Base-by-base conservation (phyloP, 345 rosid genomes). In the Lepidium didymum region DNA sequence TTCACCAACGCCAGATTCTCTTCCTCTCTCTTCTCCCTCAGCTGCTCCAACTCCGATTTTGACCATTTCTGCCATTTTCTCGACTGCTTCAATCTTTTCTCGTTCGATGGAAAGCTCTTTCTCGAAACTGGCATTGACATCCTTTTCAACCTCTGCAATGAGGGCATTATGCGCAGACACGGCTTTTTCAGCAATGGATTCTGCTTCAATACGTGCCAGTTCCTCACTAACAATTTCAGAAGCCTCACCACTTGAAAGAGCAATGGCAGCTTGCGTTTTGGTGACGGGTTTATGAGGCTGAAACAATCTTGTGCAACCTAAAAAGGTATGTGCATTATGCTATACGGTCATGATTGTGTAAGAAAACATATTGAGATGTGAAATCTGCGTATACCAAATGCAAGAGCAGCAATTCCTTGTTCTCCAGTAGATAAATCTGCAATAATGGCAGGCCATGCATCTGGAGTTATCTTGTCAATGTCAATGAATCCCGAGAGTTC, bases 211-310 rank as follows among this genome's bases (percentile, higher is more conserved):
- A 13, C 96, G 99, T 37, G 95, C 86, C 59, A 94, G 82, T 80
- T 94, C 99, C 78, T 94, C 99, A 37, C 75, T 85, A 27, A 91
- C 97, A 58, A 78, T 42, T 0, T 87, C 99, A 33, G 95, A 76
- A 68, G 92, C 92, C 76, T 94, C 99, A 42, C 97, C 92, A 61
- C 78, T 86, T 14, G 97, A 88, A 64, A 94, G 91, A 69, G 97
- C 96, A 69, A 89, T 80, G 29, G 99, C 97, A 57, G 93, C 97
- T 81, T 94, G 99, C 54, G 88, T 93, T 73, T 94, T 94, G 27
- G 99, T 94, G 62, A 91, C 93, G 1, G 99, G 97, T 80, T 91
- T 94, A 64, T 82, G 77, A 47, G 99, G 99, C 87, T 87, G 99
- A 81, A 91, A 91, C 67, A 94, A 74, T 77, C 93, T 89, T n/a